Conservation (phyloP, 225 moss, liverwort and hornwort genomes). For the Rhytidiadelphus loreus region DNA sequence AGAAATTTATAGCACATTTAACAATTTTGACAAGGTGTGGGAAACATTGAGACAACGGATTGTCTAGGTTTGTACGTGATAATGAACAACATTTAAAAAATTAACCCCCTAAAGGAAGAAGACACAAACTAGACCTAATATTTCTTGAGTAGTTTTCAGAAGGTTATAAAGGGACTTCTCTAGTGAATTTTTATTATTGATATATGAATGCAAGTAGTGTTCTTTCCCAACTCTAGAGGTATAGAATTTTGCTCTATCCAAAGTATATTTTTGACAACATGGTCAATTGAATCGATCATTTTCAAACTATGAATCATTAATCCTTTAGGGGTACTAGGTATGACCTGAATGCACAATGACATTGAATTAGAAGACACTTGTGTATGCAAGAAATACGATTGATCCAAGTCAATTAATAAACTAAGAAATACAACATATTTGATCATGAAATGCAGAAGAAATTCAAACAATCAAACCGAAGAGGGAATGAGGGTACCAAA, state of each 20-base stretch:
- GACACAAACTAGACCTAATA: background rate
- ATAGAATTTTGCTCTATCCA: no score
- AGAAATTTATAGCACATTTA: background rate
- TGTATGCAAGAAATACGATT: background rate
- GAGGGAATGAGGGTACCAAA: slow-evolving; percentile 14
- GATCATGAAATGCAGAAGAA: background rate
- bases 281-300: background rate
- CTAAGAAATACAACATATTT: background rate
- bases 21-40: background rate
- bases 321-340: background rate
- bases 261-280: background rate
- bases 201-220: rapidly evolving
- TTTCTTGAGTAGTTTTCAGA: background rate
- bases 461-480: background rate
- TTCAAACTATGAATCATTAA: background rate
- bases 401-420: background rate
- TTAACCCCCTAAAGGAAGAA: background rate
- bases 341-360: background rate
- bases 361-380: background rate
- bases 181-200: background rate
- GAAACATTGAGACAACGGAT: background rate
- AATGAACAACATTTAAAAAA: no score
- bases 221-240: rapidly evolving
- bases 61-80: background rate
- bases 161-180: no score